Base-by-base conservation (phyloP, 2,329 filamentous ascomycete genomes). In the Trichoderma sp. region DNA sequence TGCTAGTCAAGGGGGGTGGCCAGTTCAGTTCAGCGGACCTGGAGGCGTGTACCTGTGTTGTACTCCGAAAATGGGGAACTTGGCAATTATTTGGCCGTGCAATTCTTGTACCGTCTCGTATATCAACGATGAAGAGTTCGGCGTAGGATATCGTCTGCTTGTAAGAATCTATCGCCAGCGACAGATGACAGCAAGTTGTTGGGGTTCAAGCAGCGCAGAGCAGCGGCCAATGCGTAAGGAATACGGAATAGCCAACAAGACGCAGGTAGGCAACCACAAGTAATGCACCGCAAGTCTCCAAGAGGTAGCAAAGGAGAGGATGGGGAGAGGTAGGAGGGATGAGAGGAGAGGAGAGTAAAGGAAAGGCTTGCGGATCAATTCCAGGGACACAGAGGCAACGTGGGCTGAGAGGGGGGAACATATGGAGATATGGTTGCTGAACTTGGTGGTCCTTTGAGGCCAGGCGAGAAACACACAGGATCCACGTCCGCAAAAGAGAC, bases 1-100 rank as follows among this genome's bases (percentile, higher is more conserved):
- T 75, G 74, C 72, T 58, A 53, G 34, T 21, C 34, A 24, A 60
- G 73, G 70, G 73, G 72, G 74, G 60, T 64, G 69, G 69, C 47
- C 51, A 34, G 28, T 47, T 43, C 43, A 63, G 60, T 36, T 36
- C 24, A 43, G 43, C 58, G 73, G 21, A 68, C 70, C 67, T 71
- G 70, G 70, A 72, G 70, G 70, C 53, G 70, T 72, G 70, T 69
- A 58, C 53, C 51, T 21, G 64, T 39, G 21, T 51, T 26, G 64
- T 57, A 43, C 64, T 26, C 64, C 24, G 64, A 43, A n/a, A 63
- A 39, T 71, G 60, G 30, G 60, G 61, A 64, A 60, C 43, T 71
- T 57, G n/a, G 61, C 24, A 71, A 71, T 21, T 60, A 60, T 21
- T 51, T 36, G 68, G 68, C 58, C 24, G 67, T n/a, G 69, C 69